Conservation (phyloP, 108 stramenopile genomes). For the Craspedostauros australis region DNA sequence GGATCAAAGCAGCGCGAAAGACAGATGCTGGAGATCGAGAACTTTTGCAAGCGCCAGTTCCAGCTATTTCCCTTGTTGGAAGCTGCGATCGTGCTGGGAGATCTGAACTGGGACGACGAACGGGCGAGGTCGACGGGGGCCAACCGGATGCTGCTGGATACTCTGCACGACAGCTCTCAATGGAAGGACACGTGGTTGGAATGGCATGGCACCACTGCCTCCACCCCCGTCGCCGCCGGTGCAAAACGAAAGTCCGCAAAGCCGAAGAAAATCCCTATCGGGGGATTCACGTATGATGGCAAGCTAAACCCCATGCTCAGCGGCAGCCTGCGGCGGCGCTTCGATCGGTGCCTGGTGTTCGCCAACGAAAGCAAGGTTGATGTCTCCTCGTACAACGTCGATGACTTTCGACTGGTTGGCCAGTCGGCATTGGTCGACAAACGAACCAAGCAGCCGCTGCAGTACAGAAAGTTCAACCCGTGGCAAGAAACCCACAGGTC, state of each 20-base stretch:
- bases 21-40: slow-evolving; percentile 28
- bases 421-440: too few species aligned
- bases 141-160: slow-evolving; percentile 12
- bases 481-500: slow-evolving; percentile 15
- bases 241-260: background rate
- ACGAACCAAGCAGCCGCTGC: too few species aligned
- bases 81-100: slow-evolving; percentile 43
- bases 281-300: slow-evolving; percentile 59
- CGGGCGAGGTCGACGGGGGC: slow-evolving; percentile 18
- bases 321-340: slow-evolving; percentile 45
- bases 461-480: slow-evolving; percentile 35
- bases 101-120: slow-evolving; percentile 75
- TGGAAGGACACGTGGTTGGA: slow-evolving; percentile 50
- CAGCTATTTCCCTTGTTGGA: slow-evolving; percentile 23
- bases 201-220: too few species aligned
- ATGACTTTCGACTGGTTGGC: too few species aligned
- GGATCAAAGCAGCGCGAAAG: slow-evolving; percentile 35
- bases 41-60: slow-evolving; percentile 27
- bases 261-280: background rate
- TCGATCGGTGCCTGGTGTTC: slow-evolving; percentile 40
- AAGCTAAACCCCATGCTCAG: slow-evolving; percentile 54
- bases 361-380: background rate
- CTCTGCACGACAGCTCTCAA: slow-evolving; percentile 5
- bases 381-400: background rate
- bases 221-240: too few species aligned